phyloP scores from a whole-genome alignment of 345 rosid genomes.

The Pistacia vera region DNA sequence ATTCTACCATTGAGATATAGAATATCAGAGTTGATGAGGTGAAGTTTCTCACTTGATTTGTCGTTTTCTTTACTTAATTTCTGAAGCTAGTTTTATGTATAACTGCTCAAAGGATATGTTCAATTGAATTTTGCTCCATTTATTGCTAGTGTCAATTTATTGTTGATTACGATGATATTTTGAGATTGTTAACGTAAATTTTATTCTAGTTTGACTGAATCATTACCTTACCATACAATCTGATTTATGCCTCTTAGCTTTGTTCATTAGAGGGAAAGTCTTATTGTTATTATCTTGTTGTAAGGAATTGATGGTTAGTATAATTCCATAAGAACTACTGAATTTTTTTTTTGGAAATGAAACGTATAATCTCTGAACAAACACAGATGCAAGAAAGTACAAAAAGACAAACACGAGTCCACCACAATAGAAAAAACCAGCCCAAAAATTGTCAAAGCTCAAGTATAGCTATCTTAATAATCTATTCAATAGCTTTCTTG shows the following conservation, averaged over 20 bases:
- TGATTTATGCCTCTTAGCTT: neutral
- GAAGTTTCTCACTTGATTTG: constrained; percentile 11
- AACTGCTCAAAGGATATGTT: neutral
- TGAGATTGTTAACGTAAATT: neutral
- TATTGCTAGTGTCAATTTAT: neutral
- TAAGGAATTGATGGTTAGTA: neutral
- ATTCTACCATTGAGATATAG: constrained; percentile 79
- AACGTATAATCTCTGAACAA: neutral
- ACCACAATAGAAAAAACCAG: neutral
- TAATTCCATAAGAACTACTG: neutral
- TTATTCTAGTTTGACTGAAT: neutral
- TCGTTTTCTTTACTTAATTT: neutral
- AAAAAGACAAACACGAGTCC: neutral
- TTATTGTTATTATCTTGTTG: neutral
- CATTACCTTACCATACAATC: neutral
- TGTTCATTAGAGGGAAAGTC: neutral
- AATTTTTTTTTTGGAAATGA: neutral
- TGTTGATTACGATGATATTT: neutral
- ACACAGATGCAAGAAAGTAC: too few relatives aligned
- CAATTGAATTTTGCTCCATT: neutral
- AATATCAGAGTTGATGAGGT: constrained; percentile 90
- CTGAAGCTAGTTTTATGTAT: neutral
- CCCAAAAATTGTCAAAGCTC: neutral
- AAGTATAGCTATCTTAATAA: neutral
- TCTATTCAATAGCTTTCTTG: neutral